These are phyloP conservation scores for Capsicum baccatum DNA, from an alignment of 257 asterid species.

Conservation along the genomic window DNA sequence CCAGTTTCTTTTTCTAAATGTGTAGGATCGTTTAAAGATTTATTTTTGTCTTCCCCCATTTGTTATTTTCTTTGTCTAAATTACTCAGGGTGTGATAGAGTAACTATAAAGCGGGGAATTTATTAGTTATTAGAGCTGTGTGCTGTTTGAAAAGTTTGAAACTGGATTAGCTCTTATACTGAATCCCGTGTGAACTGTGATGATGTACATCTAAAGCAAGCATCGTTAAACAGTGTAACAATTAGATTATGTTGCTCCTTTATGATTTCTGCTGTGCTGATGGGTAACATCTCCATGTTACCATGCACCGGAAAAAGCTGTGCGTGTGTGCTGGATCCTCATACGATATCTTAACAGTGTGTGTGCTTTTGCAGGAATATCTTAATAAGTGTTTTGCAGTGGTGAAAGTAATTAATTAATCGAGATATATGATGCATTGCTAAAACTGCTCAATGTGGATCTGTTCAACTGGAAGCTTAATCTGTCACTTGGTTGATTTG, in stretches of 20 bases:
- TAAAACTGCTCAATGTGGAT: not conserved
- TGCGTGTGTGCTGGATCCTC: not conserved
- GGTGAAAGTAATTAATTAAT: not conserved
- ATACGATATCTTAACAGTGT: too few species aligned
- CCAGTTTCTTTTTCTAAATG: not conserved
- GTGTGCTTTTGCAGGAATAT: not conserved
- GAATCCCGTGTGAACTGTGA: not conserved
- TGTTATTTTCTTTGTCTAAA: not conserved
- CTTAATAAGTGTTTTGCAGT: not conserved
- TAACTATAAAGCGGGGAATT: not conserved
- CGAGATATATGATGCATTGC: not conserved
- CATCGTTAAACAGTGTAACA: not conserved
- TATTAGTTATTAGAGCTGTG: too few species aligned
- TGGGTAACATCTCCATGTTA: constrained; percentile 21
- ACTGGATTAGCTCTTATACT: not conserved
- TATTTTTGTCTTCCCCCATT: not conserved
- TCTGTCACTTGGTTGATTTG: not conserved
- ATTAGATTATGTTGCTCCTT: not conserved
- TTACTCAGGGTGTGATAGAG: not conserved
- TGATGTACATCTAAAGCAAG: constrained; percentile 18
- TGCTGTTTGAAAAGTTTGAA: not conserved
- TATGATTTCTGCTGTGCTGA: not conserved
- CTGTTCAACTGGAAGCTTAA: not conserved
- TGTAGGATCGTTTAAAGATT: not conserved
- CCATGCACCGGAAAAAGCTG: not conserved